Conservation (phyloP, 164 flowering plant genomes). For the Stephania japonica region DNA sequence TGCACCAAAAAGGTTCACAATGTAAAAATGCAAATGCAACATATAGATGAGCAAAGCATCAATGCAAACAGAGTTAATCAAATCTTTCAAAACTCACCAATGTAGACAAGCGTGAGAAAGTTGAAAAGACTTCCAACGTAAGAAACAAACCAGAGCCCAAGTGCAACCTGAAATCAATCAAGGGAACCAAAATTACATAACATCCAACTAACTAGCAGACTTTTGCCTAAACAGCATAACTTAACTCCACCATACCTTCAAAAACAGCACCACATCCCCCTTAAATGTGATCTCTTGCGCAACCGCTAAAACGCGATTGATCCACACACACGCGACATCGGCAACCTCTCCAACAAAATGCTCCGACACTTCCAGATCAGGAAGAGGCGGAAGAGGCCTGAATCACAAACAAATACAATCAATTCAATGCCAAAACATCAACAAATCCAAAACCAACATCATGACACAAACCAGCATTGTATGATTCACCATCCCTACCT, state of each 20-base stretch:
- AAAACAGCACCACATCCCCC: conserved; percentile 43
- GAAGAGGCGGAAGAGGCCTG: conserved; percentile 90
- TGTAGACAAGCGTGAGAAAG: conserved; percentile 66
- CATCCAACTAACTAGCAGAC: background rate
- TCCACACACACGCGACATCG: conserved; percentile 33
- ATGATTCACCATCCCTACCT: background rate
- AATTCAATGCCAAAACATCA: background rate
- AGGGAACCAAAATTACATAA: background rate
- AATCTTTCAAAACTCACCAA: conserved; percentile 45
- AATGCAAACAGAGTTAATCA: background rate
- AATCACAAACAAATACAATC: conserved; percentile 2
- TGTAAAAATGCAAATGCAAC: background rate
- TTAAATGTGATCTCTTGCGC: conserved; percentile 62
- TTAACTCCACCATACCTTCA: conserved; percentile 42
- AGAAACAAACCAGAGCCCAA: conserved; percentile 52
- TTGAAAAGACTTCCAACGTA: conserved; percentile 65
- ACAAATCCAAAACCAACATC: background rate
- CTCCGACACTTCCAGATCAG: conserved; percentile 72
- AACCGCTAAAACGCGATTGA: conserved; percentile 47
- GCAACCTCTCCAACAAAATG: conserved; percentile 39
- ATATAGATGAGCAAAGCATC: background rate
- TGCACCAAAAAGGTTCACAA: conserved; percentile 21
- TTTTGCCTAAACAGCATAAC: background rate
- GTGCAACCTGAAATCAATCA: conserved; percentile 39
- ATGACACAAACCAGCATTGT: background rate